phyloP scores from a whole-genome alignment of 345 rosid genomes.

The Dipteronia dyeriana region DNA sequence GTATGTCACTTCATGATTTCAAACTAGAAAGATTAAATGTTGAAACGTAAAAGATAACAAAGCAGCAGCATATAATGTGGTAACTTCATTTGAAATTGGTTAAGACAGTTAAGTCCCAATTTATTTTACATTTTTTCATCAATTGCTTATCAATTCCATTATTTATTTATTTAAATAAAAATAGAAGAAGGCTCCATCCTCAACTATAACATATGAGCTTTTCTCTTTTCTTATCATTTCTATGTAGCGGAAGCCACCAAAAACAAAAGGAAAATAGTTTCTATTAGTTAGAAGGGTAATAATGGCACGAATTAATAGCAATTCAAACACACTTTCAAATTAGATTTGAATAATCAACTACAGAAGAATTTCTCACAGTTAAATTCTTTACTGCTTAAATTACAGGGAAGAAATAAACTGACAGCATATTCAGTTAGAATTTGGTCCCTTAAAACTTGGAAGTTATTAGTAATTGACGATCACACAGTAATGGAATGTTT shows the following conservation, averaged over 20 bases:
- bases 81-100: background rate
- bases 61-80: constrained; percentile 8
- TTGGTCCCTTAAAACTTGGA: background rate
- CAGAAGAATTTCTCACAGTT: background rate
- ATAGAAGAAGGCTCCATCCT: background rate
- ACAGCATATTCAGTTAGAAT: background rate
- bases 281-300: background rate
- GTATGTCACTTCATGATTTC: background rate
- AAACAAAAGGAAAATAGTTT: background rate
- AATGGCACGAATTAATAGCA: background rate
- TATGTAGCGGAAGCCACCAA: background rate
- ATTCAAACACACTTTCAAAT: background rate
- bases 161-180: background rate
- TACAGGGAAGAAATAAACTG: background rate
- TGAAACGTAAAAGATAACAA: background rate
- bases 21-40: background rate
- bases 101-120: background rate
- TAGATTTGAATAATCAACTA: background rate
- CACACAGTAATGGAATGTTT: background rate
- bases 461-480: background rate
- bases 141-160: background rate
- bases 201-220: background rate
- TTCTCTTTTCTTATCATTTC: no score
- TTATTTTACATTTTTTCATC: background rate
- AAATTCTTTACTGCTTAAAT: background rate